Conservation (phyloP, 176 grass and related monocot species). For the Ensete ventricosum region DNA sequence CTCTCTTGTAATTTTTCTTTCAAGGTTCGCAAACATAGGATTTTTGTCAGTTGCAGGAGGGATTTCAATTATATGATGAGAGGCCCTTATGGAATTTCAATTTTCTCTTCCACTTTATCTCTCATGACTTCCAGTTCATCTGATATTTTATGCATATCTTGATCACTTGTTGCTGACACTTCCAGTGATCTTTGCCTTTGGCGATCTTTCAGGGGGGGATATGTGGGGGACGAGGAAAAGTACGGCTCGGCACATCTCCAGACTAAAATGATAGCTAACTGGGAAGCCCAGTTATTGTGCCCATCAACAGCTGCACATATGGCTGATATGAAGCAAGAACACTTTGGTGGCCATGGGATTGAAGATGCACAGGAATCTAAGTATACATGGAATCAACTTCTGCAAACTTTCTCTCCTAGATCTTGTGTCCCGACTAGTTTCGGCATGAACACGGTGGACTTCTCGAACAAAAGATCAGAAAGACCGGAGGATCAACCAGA, state of each 20-base stretch:
- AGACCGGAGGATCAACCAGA: conserved; percentile 33
- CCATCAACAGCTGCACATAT: conserved; percentile 22
- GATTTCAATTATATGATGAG: background rate
- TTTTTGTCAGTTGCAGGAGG: background rate
- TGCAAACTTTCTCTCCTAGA: conserved; percentile 36
- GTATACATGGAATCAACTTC: conserved; percentile 54
- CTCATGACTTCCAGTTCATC: background rate
- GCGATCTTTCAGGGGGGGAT: background rate
- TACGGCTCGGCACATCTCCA: conserved; percentile 18
- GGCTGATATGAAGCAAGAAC: conserved; percentile 17
- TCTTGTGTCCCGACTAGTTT: conserved; percentile 58
- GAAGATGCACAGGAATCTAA: conserved; percentile 47
- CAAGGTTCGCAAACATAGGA: no score
- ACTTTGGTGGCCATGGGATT: conserved; percentile 7
- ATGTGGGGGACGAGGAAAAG: background rate
- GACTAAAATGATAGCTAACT: conserved; percentile 22
- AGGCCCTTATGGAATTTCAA: no score
- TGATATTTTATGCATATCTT: background rate
- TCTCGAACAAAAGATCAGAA: conserved; percentile 39
- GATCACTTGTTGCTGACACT: no score
- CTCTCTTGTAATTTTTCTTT: background rate
- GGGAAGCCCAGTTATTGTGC: conserved; percentile 32
- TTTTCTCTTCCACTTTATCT: no score
- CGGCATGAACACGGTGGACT: conserved; percentile 55
- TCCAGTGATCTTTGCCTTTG: no score